Evolutionary conservation across 2,329 filamentous ascomycete genomes (phyloP).

Genomic region (Alternaria sp.): DNA sequence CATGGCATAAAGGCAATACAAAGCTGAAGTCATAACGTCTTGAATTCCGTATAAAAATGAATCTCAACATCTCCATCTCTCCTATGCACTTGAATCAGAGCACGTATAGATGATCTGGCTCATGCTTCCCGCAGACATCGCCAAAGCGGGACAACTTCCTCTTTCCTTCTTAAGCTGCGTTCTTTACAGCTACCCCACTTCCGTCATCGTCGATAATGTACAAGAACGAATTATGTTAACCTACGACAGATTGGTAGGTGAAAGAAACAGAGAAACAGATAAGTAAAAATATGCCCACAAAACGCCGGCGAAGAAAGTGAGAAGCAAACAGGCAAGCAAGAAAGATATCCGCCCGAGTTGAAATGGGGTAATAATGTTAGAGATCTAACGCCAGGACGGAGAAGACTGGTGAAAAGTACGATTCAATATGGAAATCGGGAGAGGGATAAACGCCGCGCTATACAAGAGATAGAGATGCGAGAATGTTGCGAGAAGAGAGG

Average conservation of each 20-base stretch:
- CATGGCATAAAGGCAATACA: not conserved
- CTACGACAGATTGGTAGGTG: not conserved
- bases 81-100: slow-evolving; percentile 1
- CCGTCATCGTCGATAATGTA: slow-evolving; percentile 33
- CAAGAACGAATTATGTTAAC: slow-evolving; percentile 40
- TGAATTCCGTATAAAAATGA: slow-evolving; percentile 37
- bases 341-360: slow-evolving; percentile 7
- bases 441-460: slow-evolving; percentile 38
- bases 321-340: slow-evolving; percentile 12
- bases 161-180: not conserved
- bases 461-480: slow-evolving; percentile 27
- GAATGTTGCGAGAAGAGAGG: slow-evolving; percentile 8
- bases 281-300: not conserved
- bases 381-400: slow-evolving; percentile 14
- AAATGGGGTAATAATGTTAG: slow-evolving; percentile 16
- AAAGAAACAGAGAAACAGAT: not conserved
- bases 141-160: not conserved
- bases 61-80: slow-evolving; percentile 2
- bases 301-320: slow-evolving; percentile 1
- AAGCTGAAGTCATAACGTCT: slow-evolving; percentile 43
- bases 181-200: not conserved
- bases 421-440: slow-evolving; percentile 13
- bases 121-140: not conserved
- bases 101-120: not conserved
- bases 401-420: slow-evolving; percentile 1